Base-by-base conservation (phyloP, 345 rosid genomes). In the Populus davidiana region DNA sequence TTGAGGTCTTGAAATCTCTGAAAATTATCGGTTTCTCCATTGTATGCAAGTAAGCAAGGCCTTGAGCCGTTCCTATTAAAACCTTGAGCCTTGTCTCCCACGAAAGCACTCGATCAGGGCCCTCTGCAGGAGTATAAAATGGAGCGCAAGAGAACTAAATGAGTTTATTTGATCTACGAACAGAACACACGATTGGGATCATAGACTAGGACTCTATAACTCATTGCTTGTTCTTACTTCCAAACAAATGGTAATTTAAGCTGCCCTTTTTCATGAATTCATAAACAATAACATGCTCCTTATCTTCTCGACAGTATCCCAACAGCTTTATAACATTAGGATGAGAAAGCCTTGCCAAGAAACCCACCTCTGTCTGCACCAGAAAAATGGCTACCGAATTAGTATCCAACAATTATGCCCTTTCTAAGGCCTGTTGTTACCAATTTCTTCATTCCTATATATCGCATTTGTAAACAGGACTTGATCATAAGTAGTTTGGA, bases 1-100 rank as follows among this genome's bases (percentile, higher is more conserved):
- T 77, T 21, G 80, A 77, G 41, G 80, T 39, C 36, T 77, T 71
- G 44, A 71, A 29, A 71, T 77, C 80, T 12, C 80, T 21, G 29
- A 70, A 67, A 5, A 77, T 70, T n/a, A 77, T n/a, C 13, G 70
- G 70, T 14, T n/a, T 52, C 33, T 31, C 12, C 11, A 5, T 4
- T 8, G 69, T 44, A 44, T 63, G 75, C 52, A 70, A 3, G 44
- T 70, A 70, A 6, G 73, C 70, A 8, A 77, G 36, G 33, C 75
- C 70, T 21, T 41, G 49, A 1, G 80, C 75, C 36, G 39, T 56
- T 70, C 75, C 75, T 12, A 62, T 17, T 39, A 68, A 75, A 69
- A 77, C 56, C 70, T 44, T n/a, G 7, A 77, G 21, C 38, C 80
- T 77, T 17, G 31, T 35, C 17, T 29, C 14, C 80, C 70, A 77